Base-by-base conservation (phyloP, 805 yeast genomes). In the Yarrowia osloensis region DNA sequence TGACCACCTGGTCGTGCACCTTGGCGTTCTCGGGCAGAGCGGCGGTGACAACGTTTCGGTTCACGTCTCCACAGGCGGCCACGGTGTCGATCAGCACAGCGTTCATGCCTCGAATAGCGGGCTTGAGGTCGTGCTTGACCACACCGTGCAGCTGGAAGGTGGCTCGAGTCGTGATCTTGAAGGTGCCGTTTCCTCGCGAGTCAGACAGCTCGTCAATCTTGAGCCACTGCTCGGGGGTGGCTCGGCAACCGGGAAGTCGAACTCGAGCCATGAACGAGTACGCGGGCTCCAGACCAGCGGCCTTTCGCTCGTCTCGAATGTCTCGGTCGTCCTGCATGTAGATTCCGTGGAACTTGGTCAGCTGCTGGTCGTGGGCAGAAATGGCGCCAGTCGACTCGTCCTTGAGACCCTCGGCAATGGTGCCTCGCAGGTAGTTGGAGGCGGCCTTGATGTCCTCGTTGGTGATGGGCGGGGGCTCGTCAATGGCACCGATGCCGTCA, bases 311-410 rank as follows among this genome's bases (percentile, higher is more conserved):
- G 67, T 94, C 98, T 77, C 98, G 86, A 68, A 94, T 82, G 78
- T 94, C 98, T 81, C 98, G 90, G 77, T 94, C 98, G 78, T 94
- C 98, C 81, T 94, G 98, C 97, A 94, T 91, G 78, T 94, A 94
- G 72, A 92, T 91, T 80, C 98, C 98, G 78, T 94, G 98, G 86
- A 94, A 94, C 79, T 94, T 94, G 71, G 98, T 92, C 77, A 94
- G 79, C 79, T 93, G 98, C 79, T 92, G 96, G 78, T 92, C 98
- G 68, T 85, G 85, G 15, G 97, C 95, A 70, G 89, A 84, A 71
- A 94, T 90, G 17, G 97, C 93, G 70, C 98, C 97, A 11, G 98
- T 94, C 4, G 91, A 82, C 67, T 84, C 83, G 76, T 94, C 98
- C 67, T 77, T 74, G 68, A 94, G 83, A 40, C 94, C 97, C 77